These are phyloP conservation scores for Scolecobasidium constrictum DNA, from an alignment of 2,329 filamentous ascomycete genomes.

Conservation along the genomic window DNA sequence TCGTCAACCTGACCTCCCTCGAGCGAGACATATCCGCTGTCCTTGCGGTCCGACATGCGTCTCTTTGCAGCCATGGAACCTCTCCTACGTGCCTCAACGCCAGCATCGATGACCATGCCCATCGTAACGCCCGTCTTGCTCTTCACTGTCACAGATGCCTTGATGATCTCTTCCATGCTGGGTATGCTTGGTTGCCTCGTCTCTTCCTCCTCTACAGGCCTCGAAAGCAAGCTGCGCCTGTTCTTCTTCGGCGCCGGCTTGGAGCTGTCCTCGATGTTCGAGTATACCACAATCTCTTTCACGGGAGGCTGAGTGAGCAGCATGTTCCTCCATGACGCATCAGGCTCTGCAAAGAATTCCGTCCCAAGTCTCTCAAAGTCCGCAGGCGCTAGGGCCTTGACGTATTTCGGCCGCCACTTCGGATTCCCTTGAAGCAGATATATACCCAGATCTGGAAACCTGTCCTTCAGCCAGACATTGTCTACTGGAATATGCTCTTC, in stretches of 20 bases:
- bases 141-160: constrained; percentile 4
- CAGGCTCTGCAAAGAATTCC: constrained; percentile 1
- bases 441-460: constrained; percentile 2
- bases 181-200: not conserved
- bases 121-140: constrained; percentile 4
- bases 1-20: not conserved
- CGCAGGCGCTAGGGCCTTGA: constrained; percentile 2
- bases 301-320: constrained; percentile 6
- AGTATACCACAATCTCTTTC: constrained; percentile 5
- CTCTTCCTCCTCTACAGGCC: not conserved
- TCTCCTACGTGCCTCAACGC: not conserved
- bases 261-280: not conserved
- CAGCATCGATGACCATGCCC: constrained; percentile 7
- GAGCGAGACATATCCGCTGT: constrained; percentile 3
- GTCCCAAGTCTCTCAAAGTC: constrained; percentile 4
- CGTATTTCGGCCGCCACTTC: constrained; percentile 7
- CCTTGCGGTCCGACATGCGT: constrained; percentile 3
- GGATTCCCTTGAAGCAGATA: constrained; percentile 5
- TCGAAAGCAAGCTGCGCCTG: not conserved
- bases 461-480: constrained; percentile 2
- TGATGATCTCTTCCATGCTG: constrained; percentile 1
- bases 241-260: not conserved
- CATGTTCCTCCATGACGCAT: constrained; percentile 7
- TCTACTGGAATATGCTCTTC: not conserved
- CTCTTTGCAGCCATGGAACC: not conserved